These are phyloP conservation scores for Lactifluus echinatus DNA, from an alignment of 768 basidiomycete genomes.

Conservation along the genomic window DNA sequence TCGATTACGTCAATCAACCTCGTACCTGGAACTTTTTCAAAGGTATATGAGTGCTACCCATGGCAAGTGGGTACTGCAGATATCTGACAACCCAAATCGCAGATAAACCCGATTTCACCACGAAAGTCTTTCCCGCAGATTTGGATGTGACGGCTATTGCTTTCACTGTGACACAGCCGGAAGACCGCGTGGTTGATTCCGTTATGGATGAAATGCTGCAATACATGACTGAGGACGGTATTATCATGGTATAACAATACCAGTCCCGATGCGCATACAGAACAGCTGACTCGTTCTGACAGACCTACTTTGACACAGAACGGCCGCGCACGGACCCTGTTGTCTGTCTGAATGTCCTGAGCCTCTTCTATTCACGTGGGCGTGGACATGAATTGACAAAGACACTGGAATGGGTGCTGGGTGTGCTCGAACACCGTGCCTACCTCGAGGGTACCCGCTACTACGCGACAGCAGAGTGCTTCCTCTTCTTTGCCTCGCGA, in stretches of 20 bases:
- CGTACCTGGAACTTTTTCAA: constrained; percentile 50
- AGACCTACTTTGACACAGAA: constrained; percentile 47
- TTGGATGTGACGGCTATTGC: constrained; percentile 51
- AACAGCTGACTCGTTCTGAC: not conserved
- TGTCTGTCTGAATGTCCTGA: constrained; percentile 43
- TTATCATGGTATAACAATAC: constrained; percentile 25
- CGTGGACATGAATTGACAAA: constrained; percentile 37
- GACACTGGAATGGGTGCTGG: constrained; percentile 42
- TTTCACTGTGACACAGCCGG: constrained; percentile 33
- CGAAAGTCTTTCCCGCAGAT: constrained; percentile 44
- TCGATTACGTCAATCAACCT: constrained; percentile 32
- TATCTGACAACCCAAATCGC: constrained; percentile 24
- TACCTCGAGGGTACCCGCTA: constrained; percentile 49
- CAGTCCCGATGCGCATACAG: not conserved
- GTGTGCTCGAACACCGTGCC: constrained; percentile 43
- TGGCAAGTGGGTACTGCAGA: constrained; percentile 17
- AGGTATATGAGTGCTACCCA: constrained; percentile 33
- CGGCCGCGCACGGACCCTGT: constrained; percentile 47
- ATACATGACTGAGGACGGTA: constrained; percentile 41
- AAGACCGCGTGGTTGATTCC: constrained; percentile 29
- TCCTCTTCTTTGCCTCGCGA: constrained; percentile 43
- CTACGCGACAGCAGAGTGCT: constrained; percentile 44
- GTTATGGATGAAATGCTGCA: constrained; percentile 53
- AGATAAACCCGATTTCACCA: constrained; percentile 32
- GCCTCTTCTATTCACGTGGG: constrained; percentile 41